Evolutionary conservation across 2,329 filamentous ascomycete species (phyloP), one percentile per base, ranked within the genome.

Genomic region (Fusarium tjaetaba): DNA sequence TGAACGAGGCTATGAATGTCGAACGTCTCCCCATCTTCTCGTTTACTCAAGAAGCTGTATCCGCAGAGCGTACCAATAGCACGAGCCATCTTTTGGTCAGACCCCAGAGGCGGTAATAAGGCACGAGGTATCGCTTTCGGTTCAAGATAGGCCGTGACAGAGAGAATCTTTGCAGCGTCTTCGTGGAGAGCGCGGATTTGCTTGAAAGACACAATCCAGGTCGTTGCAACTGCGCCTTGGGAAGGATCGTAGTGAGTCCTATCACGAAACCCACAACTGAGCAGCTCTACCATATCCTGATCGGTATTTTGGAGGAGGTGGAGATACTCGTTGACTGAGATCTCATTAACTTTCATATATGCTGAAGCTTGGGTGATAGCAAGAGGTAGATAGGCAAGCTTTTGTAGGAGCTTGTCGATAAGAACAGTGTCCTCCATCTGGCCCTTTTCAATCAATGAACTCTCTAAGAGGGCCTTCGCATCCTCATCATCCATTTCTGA

Each of bases 191-290:
- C 83, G 6, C 72, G 75, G 18, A 85, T 83, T 28, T 83, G 78
- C 11, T 83, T 68, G 16, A 87, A 84, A 0, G 85, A 85, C 9
- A 86, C 76, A 2, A 83, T 62, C 80, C 83, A 84, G 2, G 84
- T 84, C 0, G 78, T 79, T 10, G 81, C 81, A 5, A 85, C 75
- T 2, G 83, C 77, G 28, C 82, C 80, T 46, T 80, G 79, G 4
- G 81, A 75, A 3, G 56, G 68, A 18, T 43, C 61, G 65, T 84
- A 82, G 32, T 79, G 78, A 1, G 15, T n/a, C 4, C 62, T 76
- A 4, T 77, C 71, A 63, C 85, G 83, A 34, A 84, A 82, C 16
- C 82, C 79, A 55, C 11, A 26, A 26, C 49, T 68, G 1, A 74
- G 4, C 9, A 73, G 14, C 2, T 61, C 49, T 0, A 71, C 28